Evolutionary conservation across 2,329 filamentous ascomycete genomes (phyloP).

Genomic region (Colletotrichum sp.): DNA sequence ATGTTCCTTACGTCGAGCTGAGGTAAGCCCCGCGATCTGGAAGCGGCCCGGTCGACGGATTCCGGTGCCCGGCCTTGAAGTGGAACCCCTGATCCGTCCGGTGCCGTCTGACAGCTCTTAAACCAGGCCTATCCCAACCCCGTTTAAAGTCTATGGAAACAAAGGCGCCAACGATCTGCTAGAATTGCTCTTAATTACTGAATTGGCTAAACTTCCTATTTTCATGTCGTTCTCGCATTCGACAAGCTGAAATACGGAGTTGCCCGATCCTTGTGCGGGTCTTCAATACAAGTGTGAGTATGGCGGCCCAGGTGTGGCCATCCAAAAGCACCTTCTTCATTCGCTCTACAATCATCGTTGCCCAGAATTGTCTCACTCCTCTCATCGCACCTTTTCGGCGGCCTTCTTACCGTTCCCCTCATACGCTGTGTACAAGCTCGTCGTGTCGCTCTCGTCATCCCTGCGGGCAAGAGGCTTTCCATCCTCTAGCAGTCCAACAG

Average conservation of each 20-base stretch:
- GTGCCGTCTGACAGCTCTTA: neutral
- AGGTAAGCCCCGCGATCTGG: neutral
- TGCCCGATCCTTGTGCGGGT: neutral
- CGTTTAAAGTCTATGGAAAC: neutral
- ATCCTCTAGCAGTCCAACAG: slow-evolving; percentile 25
- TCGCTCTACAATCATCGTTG: neutral
- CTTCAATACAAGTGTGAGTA: neutral
- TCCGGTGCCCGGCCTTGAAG: neutral
- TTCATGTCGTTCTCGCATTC: neutral
- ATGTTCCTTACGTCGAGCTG: neutral
- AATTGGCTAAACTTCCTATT: neutral
- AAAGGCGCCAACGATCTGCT: neutral
- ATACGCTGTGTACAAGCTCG: slow-evolving; percentile 30
- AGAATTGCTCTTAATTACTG: neutral
- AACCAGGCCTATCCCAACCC: neutral
- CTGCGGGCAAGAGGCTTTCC: slow-evolving; percentile 20
- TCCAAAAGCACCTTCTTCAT: neutral
- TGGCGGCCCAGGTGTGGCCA: neutral
- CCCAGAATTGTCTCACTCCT: neutral
- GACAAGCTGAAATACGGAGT: neutral
- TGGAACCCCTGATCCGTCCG: neutral
- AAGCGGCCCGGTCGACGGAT: neutral
- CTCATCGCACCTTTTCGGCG: slow-evolving; percentile 10
- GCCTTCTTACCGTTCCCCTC: slow-evolving; percentile 38
- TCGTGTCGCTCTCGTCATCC: slow-evolving; percentile 25